Evolutionary conservation across 768 basidiomycete genomes (phyloP).

Genomic region (Rhodotorula graminis): DNA sequence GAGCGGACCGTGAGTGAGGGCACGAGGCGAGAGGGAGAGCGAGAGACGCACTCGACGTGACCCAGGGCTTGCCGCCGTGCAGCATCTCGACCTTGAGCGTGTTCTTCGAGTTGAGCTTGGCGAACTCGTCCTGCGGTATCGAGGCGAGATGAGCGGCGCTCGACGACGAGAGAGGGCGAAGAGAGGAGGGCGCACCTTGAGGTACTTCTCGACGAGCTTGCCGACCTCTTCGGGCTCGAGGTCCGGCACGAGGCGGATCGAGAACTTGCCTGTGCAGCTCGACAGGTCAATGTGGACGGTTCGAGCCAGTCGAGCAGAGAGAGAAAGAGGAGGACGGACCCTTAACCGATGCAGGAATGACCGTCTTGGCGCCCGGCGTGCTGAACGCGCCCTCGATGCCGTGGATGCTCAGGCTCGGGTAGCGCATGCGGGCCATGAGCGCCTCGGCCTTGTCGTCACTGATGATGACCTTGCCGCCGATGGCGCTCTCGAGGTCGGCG

Average conservation of each 20-base stretch:
- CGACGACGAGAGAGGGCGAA: no score
- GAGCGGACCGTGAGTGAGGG: background rate
- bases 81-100: constrained; percentile 64
- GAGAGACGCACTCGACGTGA: constrained; percentile 45
- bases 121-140: constrained; percentile 70
- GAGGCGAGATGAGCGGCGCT: no score
- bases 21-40: background rate
- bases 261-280: constrained; percentile 82
- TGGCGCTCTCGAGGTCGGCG: constrained; percentile 66
- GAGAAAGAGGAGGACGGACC: constrained; percentile 37
- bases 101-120: constrained; percentile 79
- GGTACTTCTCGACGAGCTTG: constrained; percentile 64
- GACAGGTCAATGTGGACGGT: background rate
- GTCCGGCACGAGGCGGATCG: constrained; percentile 84
- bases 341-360: constrained; percentile 77
- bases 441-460: constrained; percentile 69
- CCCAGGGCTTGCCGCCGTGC: constrained; percentile 86
- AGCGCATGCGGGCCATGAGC: constrained; percentile 89
- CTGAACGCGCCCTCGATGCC: constrained; percentile 95
- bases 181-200: constrained; percentile 49
- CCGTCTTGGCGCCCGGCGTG: constrained; percentile 76
- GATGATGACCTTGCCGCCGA: constrained; percentile 69
- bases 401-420: constrained; percentile 66
- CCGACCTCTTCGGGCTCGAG: constrained; percentile 73
- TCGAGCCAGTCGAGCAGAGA: background rate